These are phyloP conservation scores for Sarcodon aspratus DNA, from an alignment of 768 basidiomycete genomes.

Conservation along the genomic window DNA sequence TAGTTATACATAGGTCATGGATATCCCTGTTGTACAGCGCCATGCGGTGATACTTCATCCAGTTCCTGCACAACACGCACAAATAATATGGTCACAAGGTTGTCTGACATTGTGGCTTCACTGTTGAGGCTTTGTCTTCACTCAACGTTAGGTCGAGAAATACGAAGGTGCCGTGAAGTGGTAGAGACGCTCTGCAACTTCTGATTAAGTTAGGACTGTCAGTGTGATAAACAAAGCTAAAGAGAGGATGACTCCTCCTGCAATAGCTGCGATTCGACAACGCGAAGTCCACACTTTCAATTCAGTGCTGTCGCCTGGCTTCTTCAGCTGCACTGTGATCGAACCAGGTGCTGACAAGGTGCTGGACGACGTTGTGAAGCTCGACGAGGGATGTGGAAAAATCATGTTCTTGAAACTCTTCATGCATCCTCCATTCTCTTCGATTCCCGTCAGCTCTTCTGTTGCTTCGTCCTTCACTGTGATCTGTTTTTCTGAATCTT, in stretches of 20 bases:
- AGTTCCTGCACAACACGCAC: too few species aligned
- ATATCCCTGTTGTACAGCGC: too few species aligned
- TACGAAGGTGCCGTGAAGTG: too few species aligned
- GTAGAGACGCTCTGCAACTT: too few species aligned
- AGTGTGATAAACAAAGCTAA: constrained; percentile 34
- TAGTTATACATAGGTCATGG: too few species aligned
- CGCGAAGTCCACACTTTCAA: constrained; percentile 27
- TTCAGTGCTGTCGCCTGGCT: constrained; percentile 9
- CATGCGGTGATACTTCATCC: too few species aligned
- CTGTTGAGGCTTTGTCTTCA: too few species aligned
- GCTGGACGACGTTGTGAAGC: not conserved
- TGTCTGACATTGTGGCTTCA: too few species aligned
- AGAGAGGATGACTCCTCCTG: constrained; percentile 38
- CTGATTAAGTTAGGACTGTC: not conserved
- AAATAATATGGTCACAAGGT: too few species aligned
- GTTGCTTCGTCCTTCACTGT: constrained; percentile 24
- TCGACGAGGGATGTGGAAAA: constrained; percentile 1
- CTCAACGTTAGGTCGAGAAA: too few species aligned
- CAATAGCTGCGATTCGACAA: constrained; percentile 51
- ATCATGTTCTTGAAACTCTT: not conserved
- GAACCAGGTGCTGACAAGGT: constrained; percentile 4
- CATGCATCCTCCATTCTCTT: not conserved
- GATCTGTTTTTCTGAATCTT: constrained; percentile 52
- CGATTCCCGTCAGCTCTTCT: not conserved
- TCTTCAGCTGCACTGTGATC: constrained; percentile 5